Base-by-base conservation (phyloP, 2,329 filamentous ascomycete genomes). In the Hymenoscyphus repandus region DNA sequence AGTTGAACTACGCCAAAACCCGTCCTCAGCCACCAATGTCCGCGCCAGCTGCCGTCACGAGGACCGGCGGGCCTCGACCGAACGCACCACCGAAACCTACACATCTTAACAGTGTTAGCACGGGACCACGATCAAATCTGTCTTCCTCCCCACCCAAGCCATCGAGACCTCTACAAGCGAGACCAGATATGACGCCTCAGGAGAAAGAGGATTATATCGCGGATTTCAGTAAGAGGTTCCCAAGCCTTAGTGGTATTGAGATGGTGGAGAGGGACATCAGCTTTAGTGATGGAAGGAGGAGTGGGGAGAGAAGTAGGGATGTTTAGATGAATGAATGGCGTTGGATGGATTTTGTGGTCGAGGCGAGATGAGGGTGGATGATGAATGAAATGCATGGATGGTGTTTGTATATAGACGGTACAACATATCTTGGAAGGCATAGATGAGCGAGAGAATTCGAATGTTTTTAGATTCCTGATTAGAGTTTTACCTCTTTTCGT, bases 161-260 rank as follows among this genome's bases (percentile, higher is more conserved):
- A 0, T 75, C 71, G 49, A 56, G 53, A 43, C 53, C 42, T 27
- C 22, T 54, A 1, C 73, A 75, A 54, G 73, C 76, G 2, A 66
- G 70, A 45, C 63, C 80, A 51, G 75, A 79, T 39, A 82, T 82
- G 79, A 75, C 73, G 49, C 65, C 71, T 3, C 71, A 74, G 57
- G 77, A 84, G 60, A 80, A 75, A 64, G 81, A 83, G 41, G 87
- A 90, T 59, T 85, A 85, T 62, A 68, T 85, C 40, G 69, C 71
- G 52, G 69, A 88, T 64, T 96, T 97, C 66, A 85, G 84, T 54
- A 90, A 90, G 69, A 77, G 90, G 52, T 96, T 90, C 69, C 92
- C 92, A 1, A 95, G 87, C 65, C 72, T 97, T 52, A 85, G 83
- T 50, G 80, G 89, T 9, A 80, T 96, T 59, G 91, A 96, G 72